Percentiles rank a stretch among this genome's conserved stretches.
phyloP scores from a whole-genome alignment of 805 yeast species.

The Candida loeiensis region DNA sequence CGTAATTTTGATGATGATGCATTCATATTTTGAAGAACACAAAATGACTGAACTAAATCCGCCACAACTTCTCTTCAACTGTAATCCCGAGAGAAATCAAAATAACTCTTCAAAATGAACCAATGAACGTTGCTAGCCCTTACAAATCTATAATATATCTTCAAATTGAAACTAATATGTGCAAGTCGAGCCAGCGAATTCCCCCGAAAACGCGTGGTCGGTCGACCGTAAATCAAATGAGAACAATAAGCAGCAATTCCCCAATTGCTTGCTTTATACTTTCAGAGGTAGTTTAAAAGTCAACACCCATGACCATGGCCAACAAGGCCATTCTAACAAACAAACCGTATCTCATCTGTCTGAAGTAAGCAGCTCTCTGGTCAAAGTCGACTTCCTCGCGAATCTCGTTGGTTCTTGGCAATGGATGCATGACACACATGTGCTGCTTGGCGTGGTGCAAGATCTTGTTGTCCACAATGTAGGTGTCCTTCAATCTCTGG shows the following conservation, averaged over 20 bases:
- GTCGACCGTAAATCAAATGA: not conserved
- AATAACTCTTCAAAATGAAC: too few species aligned
- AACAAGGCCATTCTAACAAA: slow-evolving; percentile 98
- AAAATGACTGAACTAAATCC: too few species aligned
- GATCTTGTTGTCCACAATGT: slow-evolving; percentile 88
- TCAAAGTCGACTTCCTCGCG: slow-evolving; percentile 98
- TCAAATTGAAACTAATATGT: not conserved
- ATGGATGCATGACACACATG: slow-evolving; percentile 98
- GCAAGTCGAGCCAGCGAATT: not conserved
- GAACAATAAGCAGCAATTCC: slow-evolving; percentile 13
- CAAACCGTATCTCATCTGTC: slow-evolving; percentile 98
- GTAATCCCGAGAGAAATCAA: not conserved
- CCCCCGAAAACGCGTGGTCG: slow-evolving; percentile 1
- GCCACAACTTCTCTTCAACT: too few species aligned
- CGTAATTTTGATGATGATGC: not conserved
- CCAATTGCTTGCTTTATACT: slow-evolving; percentile 16
- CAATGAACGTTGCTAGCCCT: not conserved
- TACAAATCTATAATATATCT: not conserved
- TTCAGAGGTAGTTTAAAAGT: slow-evolving; percentile 42
- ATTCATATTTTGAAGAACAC: too few species aligned
- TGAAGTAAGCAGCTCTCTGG: slow-evolving; percentile 98
- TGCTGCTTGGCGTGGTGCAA: slow-evolving; percentile 92
- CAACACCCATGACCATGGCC: slow-evolving; percentile 97
- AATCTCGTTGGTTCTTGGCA: slow-evolving; percentile 95
- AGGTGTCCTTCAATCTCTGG: slow-evolving; percentile 84